A percentile compares a stretch with the other conserved stretches of the same genome.
phyloP scores from a whole-genome alignment of 306 rosid genomes.

The Pachyrhizus erosus region DNA sequence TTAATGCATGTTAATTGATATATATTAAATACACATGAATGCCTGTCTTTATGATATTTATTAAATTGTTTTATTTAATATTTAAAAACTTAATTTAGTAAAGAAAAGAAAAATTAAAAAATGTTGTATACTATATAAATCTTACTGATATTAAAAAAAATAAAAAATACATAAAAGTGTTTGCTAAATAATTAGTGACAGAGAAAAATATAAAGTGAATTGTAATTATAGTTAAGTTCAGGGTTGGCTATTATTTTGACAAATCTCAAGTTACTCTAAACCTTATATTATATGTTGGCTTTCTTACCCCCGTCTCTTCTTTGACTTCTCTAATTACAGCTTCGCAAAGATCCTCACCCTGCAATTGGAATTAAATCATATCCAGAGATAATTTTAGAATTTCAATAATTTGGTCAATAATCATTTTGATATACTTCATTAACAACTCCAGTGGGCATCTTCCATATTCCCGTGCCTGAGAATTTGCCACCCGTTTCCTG shows the following conservation, averaged over 20 bases:
- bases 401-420: background rate
- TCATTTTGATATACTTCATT: constrained; percentile 53
- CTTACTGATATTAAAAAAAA: background rate
- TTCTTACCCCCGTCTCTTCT: constrained; percentile 93
- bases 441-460: constrained; percentile 81
- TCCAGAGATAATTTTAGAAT: background rate
- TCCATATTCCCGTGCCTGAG: constrained; percentile 73
- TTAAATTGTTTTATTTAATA: background rate
- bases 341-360: constrained; percentile 81
- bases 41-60: background rate
- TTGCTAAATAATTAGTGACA: background rate
- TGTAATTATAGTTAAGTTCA: background rate
- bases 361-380: constrained; percentile 22
- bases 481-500: constrained; percentile 77
- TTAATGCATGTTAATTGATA: background rate
- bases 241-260: background rate
- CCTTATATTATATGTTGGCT: constrained; percentile 21
- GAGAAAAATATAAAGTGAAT: background rate
- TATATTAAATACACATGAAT: background rate
- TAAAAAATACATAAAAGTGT: background rate
- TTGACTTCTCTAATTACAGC: constrained; percentile 88
- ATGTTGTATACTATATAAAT: background rate
- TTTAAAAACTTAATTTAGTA: background rate
- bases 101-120: background rate
- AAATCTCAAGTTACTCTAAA: background rate